These are phyloP conservation scores for Hordeum marinum DNA, from an alignment of 176 grass and related monocot species.

Conservation along the genomic window DNA sequence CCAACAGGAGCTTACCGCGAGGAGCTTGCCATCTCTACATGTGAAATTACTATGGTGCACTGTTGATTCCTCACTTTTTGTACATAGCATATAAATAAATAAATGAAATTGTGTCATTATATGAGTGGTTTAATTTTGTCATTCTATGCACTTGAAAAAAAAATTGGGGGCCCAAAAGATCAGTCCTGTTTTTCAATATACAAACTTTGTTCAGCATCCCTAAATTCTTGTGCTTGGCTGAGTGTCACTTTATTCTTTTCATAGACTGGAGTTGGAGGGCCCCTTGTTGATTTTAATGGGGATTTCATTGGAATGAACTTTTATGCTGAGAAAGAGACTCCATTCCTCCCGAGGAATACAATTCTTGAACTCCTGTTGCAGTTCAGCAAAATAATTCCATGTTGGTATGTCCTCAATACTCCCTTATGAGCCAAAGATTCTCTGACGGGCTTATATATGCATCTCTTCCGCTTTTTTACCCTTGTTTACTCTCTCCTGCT, in stretches of 20 bases:
- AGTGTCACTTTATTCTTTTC: background rate
- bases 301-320: background rate
- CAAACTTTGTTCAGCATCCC: background rate
- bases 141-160: background rate
- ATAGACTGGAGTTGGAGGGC: background rate
- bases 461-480: too few relatives aligned
- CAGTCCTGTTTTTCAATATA: background rate
- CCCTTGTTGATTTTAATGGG: background rate
- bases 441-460: background rate
- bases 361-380: background rate
- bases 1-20: background rate
- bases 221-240: background rate
- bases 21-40: background rate
- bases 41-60: background rate
- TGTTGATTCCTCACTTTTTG: background rate
- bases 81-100: background rate
- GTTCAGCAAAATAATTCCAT: background rate
- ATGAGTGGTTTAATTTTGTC: background rate
- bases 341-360: background rate
- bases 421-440: background rate
- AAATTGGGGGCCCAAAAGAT: background rate
- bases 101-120: background rate
- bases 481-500: too few relatives aligned
- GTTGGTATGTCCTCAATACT: background rate
- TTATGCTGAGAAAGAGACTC: background rate